These are phyloP conservation scores for Aspergillus unguis DNA, from an alignment of 2,329 filamentous ascomycete genomes.

Conservation along the genomic window DNA sequence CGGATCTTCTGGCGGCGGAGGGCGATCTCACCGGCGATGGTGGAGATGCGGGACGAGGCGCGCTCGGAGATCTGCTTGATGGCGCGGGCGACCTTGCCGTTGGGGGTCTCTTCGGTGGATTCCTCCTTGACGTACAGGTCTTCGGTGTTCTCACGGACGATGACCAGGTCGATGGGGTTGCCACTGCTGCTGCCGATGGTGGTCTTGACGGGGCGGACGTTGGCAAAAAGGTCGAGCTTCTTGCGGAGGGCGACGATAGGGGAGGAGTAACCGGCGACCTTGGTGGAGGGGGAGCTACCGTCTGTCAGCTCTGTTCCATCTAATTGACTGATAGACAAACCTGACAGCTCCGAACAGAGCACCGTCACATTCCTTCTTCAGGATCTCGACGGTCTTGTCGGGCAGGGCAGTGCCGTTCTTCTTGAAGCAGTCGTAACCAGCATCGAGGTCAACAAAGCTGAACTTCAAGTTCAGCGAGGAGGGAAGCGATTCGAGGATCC, in stretches of 20 bases:
- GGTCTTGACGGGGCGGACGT: conserved; percentile 92
- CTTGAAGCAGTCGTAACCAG: conserved; percentile 92
- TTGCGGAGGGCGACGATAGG: conserved; percentile 97
- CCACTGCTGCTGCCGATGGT: conserved; percentile 50
- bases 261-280: conserved; percentile 92
- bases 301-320: not conserved
- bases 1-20: conserved; percentile 79
- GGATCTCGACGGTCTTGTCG: conserved; percentile 82
- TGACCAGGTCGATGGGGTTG: conserved; percentile 86
- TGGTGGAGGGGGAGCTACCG: conserved; percentile 72
- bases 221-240: conserved; percentile 90
- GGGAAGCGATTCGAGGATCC: conserved; percentile 87
- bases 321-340: conserved; percentile 25
- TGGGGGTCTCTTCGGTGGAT: conserved; percentile 68
- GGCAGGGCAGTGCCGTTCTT: conserved; percentile 83
- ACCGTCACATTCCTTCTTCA: conserved; percentile 89
- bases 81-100: conserved; percentile 85
- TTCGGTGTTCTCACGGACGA: conserved; percentile 98
- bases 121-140: conserved; percentile 98
- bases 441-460: conserved; percentile 87
- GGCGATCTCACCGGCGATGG: conserved; percentile 93
- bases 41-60: conserved; percentile 79
- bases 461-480: conserved; percentile 89
- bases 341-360: conserved; percentile 94
- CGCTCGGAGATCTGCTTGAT: conserved; percentile 94